Evolutionary conservation across 2,329 filamentous ascomycete genomes (phyloP), one percentile per base, ranked within the genome.

Genomic region (Curvularia sp.): DNA sequence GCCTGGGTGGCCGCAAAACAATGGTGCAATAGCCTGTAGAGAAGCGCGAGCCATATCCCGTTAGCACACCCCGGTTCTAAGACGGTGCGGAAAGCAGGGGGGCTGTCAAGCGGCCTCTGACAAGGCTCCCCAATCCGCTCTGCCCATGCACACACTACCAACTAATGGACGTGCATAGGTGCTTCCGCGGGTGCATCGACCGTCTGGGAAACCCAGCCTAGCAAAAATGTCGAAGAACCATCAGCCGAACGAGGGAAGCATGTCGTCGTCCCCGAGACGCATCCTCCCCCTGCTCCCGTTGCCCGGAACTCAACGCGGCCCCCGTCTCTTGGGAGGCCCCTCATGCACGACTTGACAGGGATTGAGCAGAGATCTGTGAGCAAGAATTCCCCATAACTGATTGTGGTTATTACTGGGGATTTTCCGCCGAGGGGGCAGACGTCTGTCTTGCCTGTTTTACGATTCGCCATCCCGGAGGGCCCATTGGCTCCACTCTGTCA

Each of bases 191-290:
- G 69, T 71, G 71, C 72, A 67, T 69, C 65, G 69, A 70, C 67
- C 65, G 63, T 70, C 69, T 71, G 64, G 67, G 68, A 70, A 48
- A 61, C 60, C 60, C 58, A 64, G 65, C 66, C 65, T 66, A 63
- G 67, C 70, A 65, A 58, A 58, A 66, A 60, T 68, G 65, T 65
- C 71, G 49, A 70, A 74, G 75, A 77, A 77, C 74, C 55, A 77
- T 77, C 74, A 77, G 75, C 75, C 75, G 75, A 77, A 77, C 75
- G 68, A 72, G 64, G 68, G 68, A 67, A 71, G 70, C 71, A 75
- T 75, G 64, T 70, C 66, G 60, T 70, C 67, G 70, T 67, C 67
- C 65, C 71, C 70, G 67, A 72, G 60, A 62, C 63, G 66, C 68
- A 66, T 59, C 62, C 65, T 68, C 64, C 71, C 26, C 72, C 71